Percentiles rank a stretch among this genome's conserved stretches.
Conservation (phyloP, 2,329 filamentous ascomycete species). For the Thyridium curvatum region DNA sequence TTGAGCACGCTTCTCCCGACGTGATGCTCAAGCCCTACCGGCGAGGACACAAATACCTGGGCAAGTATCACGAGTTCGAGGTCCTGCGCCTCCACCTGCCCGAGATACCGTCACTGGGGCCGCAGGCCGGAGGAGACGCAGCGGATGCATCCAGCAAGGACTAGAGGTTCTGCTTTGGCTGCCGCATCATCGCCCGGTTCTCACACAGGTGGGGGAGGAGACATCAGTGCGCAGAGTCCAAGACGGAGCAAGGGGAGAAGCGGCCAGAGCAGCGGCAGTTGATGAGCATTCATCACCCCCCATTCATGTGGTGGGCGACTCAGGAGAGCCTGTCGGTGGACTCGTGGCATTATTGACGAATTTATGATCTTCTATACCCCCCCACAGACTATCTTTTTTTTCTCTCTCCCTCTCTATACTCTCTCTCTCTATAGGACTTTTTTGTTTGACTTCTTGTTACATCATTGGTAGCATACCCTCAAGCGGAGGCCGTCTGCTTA, state of each 20-base stretch:
- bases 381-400: neutral
- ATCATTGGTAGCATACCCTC: neutral
- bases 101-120: neutral
- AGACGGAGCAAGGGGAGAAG: too few species aligned
- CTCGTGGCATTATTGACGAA: too few species aligned
- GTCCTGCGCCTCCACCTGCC: constrained; percentile 36
- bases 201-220: too few species aligned
- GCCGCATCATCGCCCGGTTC: too few species aligned
- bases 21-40: constrained; percentile 67
- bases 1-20: constrained; percentile 39
- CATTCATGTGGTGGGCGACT: too few species aligned
- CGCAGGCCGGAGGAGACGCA: too few species aligned
- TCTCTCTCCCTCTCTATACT: neutral
- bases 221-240: too few species aligned
- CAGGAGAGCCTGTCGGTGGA: too few species aligned
- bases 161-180: neutral
- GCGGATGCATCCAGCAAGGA: too few species aligned
- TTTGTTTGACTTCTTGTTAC: neutral
- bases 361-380: neutral
- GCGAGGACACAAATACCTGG: constrained; percentile 60
- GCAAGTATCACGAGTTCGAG: constrained; percentile 72
- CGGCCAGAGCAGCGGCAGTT: too few species aligned
- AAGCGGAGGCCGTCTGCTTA: constrained; percentile 22
- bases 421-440: neutral
- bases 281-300: too few species aligned